Conservation (phyloP, 805 yeast genomes). For the Candida palmyrensis region DNA sequence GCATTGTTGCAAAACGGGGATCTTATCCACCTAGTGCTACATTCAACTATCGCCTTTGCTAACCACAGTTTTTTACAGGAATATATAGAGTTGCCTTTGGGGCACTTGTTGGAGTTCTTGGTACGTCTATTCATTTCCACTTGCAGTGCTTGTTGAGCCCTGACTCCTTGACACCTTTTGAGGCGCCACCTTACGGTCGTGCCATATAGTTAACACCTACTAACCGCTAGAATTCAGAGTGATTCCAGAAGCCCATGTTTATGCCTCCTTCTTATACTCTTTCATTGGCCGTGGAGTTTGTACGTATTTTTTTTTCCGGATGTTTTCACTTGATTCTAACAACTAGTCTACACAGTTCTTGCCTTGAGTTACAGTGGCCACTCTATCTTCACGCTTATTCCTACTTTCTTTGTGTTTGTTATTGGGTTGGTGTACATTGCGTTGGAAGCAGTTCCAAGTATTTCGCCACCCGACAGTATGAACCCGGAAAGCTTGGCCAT, state of each 20-base stretch:
- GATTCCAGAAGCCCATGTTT: constrained; percentile 59
- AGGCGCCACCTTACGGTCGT: too few species aligned
- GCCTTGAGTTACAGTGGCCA: constrained; percentile 42
- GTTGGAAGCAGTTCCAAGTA: constrained; percentile 68
- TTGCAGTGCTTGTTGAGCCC: too few species aligned
- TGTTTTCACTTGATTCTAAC: too few species aligned
- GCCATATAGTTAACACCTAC: constrained; percentile 10
- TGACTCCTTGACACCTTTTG: too few species aligned
- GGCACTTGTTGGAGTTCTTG: constrained; percentile 44
- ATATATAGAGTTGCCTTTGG: constrained; percentile 56
- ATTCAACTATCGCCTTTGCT: too few species aligned
- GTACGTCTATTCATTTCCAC: constrained; percentile 20
- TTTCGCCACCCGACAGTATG: constrained; percentile 82
- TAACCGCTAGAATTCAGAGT: constrained; percentile 38
- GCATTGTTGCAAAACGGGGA: too few species aligned
- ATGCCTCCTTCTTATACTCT: constrained; percentile 63
- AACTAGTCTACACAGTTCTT: constrained; percentile 32
- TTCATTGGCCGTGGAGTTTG: constrained; percentile 72
- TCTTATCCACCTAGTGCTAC: too few species aligned
- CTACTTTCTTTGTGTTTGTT: constrained; percentile 53
- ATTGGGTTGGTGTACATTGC: constrained; percentile 56
- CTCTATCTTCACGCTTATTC: constrained; percentile 49
- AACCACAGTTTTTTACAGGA: constrained; percentile 57
- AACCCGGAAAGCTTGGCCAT: constrained; percentile 40
- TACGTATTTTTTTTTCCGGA: constrained; percentile 29